Conservation (phyloP, 2,329 filamentous ascomycete species). For the Fusarium camptoceras region DNA sequence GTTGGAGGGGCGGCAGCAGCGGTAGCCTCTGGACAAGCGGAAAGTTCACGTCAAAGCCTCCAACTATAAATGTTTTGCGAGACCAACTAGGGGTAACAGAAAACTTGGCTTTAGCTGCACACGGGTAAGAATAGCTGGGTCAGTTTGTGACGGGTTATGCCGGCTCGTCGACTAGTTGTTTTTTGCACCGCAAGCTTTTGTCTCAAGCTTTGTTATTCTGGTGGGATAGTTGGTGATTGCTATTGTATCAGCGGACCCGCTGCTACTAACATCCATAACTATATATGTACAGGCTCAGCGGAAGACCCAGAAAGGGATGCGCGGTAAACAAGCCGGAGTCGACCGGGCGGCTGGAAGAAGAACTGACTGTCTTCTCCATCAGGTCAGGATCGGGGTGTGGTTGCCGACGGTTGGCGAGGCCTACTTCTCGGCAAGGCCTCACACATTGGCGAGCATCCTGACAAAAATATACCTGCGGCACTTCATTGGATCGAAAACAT, state of each 20-base stretch:
- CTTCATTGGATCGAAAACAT: not conserved
- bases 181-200: not conserved
- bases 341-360: constrained; percentile 35
- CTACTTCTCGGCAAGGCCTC: constrained; percentile 7
- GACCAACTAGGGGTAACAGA: not conserved
- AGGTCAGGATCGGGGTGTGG: constrained; percentile 12
- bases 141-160: not conserved
- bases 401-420: constrained; percentile 19
- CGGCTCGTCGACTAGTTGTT: not conserved
- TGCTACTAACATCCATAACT: constrained; percentile 3
- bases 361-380: constrained; percentile 12
- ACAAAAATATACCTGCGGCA: not conserved
- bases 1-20: constrained; percentile 31
- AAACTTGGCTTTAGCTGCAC: not conserved
- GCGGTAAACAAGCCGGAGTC: constrained; percentile 41
- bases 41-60: constrained; percentile 13
- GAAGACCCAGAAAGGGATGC: constrained; percentile 29
- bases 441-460: not conserved
- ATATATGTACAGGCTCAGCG: constrained; percentile 24
- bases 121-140: not conserved
- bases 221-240: constrained; percentile 5
- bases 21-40: constrained; percentile 35
- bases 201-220: not conserved
- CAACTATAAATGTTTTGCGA: constrained; percentile 10
- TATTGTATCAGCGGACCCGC: constrained; percentile 32